Percentiles rank a stretch among this genome's conserved stretches.
These are phyloP conservation scores for Diplodia mutila DNA, from an alignment of 2,329 filamentous ascomycete species.

Conservation along the genomic window DNA sequence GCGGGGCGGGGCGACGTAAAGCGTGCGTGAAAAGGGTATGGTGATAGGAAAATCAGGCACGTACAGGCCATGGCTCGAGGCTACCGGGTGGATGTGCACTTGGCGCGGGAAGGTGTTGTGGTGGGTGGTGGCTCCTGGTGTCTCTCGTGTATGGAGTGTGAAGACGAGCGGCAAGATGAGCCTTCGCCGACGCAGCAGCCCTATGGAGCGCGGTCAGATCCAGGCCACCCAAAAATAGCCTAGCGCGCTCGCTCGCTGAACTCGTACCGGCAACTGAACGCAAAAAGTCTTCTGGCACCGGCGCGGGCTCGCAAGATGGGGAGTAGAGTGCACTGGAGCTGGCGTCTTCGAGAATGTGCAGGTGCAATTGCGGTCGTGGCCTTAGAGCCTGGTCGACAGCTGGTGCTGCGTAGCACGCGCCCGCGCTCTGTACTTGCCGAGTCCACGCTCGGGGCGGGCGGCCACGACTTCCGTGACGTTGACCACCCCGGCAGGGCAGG, in stretches of 20 bases:
- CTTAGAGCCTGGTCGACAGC: neutral
- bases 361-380: constrained; percentile 6
- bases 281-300: neutral
- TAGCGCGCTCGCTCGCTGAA: constrained; percentile 5
- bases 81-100: constrained; percentile 39
- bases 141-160: constrained; percentile 23
- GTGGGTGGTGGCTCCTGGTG: constrained; percentile 25
- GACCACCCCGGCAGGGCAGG: neutral
- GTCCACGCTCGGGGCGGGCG: constrained; percentile 3
- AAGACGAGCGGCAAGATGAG: constrained; percentile 20
- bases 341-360: neutral
- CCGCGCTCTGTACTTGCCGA: constrained; percentile 11
- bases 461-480: constrained; percentile 11
- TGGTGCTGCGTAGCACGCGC: constrained; percentile 14
- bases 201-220: constrained; percentile 20
- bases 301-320: neutral
- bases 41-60: constrained; percentile 46
- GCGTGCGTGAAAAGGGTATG: constrained; percentile 31
- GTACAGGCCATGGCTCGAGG: constrained; percentile 62
- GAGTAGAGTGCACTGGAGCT: neutral
- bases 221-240: constrained; percentile 16
- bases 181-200: constrained; percentile 15
- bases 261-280: neutral
- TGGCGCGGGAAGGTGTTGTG: constrained; percentile 18
- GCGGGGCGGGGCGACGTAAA: constrained; percentile 29